phyloP scores from a whole-genome alignment of 768 basidiomycete species.

The Guyanaporus albipodus region DNA sequence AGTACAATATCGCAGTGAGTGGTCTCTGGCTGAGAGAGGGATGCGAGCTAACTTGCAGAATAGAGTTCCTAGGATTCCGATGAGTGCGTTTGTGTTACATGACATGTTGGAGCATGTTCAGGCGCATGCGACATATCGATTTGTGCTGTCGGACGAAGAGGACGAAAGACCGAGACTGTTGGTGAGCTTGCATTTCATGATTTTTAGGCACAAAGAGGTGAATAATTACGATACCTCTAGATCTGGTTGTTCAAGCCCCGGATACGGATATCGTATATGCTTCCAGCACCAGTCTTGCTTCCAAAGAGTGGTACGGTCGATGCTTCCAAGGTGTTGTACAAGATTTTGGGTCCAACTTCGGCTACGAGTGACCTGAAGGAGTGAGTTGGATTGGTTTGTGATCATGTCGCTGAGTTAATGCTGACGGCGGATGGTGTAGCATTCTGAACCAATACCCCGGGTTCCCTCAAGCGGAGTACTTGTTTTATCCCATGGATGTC shows the following conservation, averaged over 20 bases:
- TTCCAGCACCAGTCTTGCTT: constrained; percentile 49
- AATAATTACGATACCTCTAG: constrained; percentile 38
- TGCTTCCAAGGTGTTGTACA: constrained; percentile 84
- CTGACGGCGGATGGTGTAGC: constrained; percentile 30
- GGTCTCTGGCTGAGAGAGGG: neutral
- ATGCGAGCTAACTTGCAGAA: neutral
- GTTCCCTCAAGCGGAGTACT: constrained; percentile 84
- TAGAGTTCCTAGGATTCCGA: constrained; percentile 46
- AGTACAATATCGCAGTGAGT: constrained; percentile 61
- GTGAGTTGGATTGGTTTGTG: constrained; percentile 9
- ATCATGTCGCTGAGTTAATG: neutral
- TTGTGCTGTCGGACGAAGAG: constrained; percentile 85
- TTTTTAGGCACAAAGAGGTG: neutral
- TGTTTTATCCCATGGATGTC: constrained; percentile 77
- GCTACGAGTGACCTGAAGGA: constrained; percentile 31
- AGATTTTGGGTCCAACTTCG: constrained; percentile 62
- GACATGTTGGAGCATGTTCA: constrained; percentile 90
- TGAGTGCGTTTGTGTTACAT: constrained; percentile 86
- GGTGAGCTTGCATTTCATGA: constrained; percentile 40
- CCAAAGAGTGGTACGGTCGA: constrained; percentile 59
- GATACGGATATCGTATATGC: constrained; percentile 73
- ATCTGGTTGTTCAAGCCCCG: constrained; percentile 95
- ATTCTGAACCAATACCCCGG: constrained; percentile 69
- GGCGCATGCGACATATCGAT: constrained; percentile 92
- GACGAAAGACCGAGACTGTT: constrained; percentile 74